These are phyloP conservation scores for Phytophthora pluvialis DNA, from an alignment of 352 stramenopile species.

Conservation along the genomic window DNA sequence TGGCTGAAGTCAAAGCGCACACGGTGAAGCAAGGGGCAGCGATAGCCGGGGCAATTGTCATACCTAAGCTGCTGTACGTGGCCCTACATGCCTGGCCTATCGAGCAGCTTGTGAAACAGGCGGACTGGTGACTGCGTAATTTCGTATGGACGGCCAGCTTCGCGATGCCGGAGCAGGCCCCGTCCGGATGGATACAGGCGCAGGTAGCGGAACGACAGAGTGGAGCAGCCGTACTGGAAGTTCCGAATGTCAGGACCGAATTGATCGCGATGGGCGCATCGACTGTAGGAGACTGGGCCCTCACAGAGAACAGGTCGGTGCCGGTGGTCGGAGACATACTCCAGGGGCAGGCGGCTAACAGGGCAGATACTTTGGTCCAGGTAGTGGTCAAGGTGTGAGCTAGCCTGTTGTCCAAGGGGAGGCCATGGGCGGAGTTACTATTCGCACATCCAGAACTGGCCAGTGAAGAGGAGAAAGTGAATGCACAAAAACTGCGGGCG, in stretches of 20 bases:
- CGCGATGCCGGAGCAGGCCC: not conserved
- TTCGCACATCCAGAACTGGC: too few relatives aligned
- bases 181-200: too few relatives aligned
- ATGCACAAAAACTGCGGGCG: too few relatives aligned
- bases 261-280: slow-evolving; percentile 1
- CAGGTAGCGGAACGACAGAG: too few relatives aligned
- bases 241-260: not conserved
- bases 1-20: not conserved
- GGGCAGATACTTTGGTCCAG: too few relatives aligned
- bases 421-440: too few relatives aligned
- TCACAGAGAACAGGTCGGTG: not conserved
- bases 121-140: not conserved
- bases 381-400: too few relatives aligned
- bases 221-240: not conserved
- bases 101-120: not conserved
- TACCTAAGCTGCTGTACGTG: not conserved
- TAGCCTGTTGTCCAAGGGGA: too few relatives aligned
- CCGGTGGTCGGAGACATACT: too few relatives aligned
- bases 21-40: not conserved
- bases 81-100: not conserved
- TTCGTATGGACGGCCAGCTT: not conserved
- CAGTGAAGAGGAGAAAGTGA: too few relatives aligned
- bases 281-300: not conserved
- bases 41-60: not conserved
- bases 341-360: too few relatives aligned